phyloP scores from a whole-genome alignment of 495 filamentous ascomycete genomes.

The Lasiosphaeria miniovina region DNA sequence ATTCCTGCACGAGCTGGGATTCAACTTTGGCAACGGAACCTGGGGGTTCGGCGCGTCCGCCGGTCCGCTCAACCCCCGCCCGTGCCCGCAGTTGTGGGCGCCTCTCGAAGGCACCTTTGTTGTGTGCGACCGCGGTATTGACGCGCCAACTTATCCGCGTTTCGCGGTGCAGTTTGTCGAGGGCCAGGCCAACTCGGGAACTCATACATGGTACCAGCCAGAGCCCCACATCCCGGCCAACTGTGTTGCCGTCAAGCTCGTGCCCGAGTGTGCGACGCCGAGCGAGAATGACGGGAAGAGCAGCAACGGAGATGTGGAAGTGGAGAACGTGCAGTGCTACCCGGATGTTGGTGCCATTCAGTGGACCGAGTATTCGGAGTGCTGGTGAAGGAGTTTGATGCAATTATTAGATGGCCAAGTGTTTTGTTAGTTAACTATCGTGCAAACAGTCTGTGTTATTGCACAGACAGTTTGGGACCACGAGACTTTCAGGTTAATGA shows the following conservation, averaged over 20 bases:
- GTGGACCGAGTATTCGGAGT: background rate
- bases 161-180: slow-evolving; percentile 2
- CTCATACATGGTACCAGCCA: background rate
- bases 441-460: too few species aligned
- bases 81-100: background rate
- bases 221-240: background rate
- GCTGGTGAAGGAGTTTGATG: background rate
- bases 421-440: too few species aligned
- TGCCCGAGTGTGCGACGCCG: background rate
- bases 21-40: slow-evolving; percentile 2
- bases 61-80: background rate
- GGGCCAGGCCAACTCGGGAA: background rate
- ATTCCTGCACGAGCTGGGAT: background rate
- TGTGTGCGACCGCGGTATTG: background rate
- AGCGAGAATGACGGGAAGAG: background rate
- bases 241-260: slow-evolving; percentile 3
- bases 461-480: too few species aligned
- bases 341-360: background rate
- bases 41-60: background rate
- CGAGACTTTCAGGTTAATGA: too few species aligned
- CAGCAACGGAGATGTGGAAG: background rate
- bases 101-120: background rate
- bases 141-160: background rate
- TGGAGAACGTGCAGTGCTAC: background rate
- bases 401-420: too few species aligned